Conservation (phyloP, 768 basidiomycete species). For the Polyporus arcularius region DNA sequence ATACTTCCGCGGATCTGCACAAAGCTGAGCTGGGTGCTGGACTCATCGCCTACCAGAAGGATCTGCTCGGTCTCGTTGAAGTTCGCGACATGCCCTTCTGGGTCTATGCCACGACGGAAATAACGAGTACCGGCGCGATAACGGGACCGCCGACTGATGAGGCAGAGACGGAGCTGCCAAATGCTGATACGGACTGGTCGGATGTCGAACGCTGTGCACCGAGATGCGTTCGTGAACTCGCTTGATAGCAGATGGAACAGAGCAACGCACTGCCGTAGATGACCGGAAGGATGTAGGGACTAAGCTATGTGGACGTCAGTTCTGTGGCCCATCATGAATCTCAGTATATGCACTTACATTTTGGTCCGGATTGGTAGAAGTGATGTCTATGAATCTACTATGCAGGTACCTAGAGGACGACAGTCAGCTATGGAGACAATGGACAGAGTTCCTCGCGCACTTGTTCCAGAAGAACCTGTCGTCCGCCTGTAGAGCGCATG, state of each 20-base stretch:
- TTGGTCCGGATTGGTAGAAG: slow-evolving; percentile 50
- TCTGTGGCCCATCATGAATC: background rate
- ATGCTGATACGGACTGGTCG: slow-evolving; percentile 75
- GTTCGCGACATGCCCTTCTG: slow-evolving; percentile 89
- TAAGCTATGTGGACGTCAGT: slow-evolving; percentile 54
- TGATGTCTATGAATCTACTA: slow-evolving; percentile 59
- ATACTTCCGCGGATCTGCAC: slow-evolving; percentile 94
- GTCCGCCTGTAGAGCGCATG: slow-evolving; percentile 60
- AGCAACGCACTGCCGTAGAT: slow-evolving; percentile 86
- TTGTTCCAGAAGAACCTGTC: slow-evolving; percentile 99
- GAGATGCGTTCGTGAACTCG: background rate
- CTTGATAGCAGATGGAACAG: background rate
- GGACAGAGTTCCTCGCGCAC: slow-evolving; percentile 35
- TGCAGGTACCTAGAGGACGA: slow-evolving; percentile 48
- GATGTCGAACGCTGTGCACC: slow-evolving; percentile 75
- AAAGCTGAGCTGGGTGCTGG: slow-evolving; percentile 72
- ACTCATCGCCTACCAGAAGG: slow-evolving; percentile 64
- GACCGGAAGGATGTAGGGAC: slow-evolving; percentile 87
- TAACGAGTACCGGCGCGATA: slow-evolving; percentile 96
- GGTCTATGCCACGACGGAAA: slow-evolving; percentile 92
- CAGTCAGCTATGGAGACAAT: slow-evolving; percentile 4
- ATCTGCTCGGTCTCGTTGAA: slow-evolving; percentile 99
- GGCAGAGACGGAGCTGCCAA: slow-evolving; percentile 75
- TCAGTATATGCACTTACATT: slow-evolving; percentile 53
- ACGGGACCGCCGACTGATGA: slow-evolving; percentile 92